Evolutionary conservation across 2,329 filamentous ascomycete species (phyloP).

Genomic region (Sporothrix luriei): DNA sequence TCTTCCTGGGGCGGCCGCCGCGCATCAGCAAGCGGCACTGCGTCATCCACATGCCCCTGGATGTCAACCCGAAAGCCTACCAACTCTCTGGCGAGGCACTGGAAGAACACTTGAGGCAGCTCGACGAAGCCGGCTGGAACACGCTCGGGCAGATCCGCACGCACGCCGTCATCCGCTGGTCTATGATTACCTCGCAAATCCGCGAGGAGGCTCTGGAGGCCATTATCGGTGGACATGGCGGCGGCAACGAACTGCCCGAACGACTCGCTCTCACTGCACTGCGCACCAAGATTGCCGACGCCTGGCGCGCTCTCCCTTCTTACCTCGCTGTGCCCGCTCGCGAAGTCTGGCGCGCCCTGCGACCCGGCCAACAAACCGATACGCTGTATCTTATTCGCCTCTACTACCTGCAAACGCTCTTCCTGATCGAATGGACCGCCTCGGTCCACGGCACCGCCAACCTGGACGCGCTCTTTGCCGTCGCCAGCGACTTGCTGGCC

Average conservation of each 20-base stretch:
- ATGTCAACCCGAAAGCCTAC: slow-evolving; percentile 45
- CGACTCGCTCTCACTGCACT: background rate
- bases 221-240: slow-evolving; percentile 1
- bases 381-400: slow-evolving; percentile 27
- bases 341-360: slow-evolving; percentile 15
- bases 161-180: slow-evolving; percentile 28
- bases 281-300: slow-evolving; percentile 11
- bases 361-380: slow-evolving; percentile 25
- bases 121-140: slow-evolving; percentile 59
- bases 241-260: background rate
- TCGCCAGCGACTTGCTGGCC: slow-evolving; percentile 27
- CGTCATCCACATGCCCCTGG: slow-evolving; percentile 56
- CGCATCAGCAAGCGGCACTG: slow-evolving; percentile 56
- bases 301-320: slow-evolving; percentile 22
- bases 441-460: slow-evolving; percentile 24
- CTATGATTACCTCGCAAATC: slow-evolving; percentile 31
- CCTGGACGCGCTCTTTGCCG: slow-evolving; percentile 24
- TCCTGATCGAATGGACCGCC: slow-evolving; percentile 29
- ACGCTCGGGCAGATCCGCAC: slow-evolving; percentile 45
- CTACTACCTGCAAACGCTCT: slow-evolving; percentile 29
- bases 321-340: slow-evolving; percentile 21
- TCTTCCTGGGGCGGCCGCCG: slow-evolving; percentile 60
- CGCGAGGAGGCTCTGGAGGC: slow-evolving; percentile 29
- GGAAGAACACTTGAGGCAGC: slow-evolving; percentile 31
- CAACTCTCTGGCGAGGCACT: slow-evolving; percentile 45